These are phyloP conservation scores for Penicillium subrubescens DNA, from an alignment of 495 filamentous ascomycete genomes.

Conservation along the genomic window DNA sequence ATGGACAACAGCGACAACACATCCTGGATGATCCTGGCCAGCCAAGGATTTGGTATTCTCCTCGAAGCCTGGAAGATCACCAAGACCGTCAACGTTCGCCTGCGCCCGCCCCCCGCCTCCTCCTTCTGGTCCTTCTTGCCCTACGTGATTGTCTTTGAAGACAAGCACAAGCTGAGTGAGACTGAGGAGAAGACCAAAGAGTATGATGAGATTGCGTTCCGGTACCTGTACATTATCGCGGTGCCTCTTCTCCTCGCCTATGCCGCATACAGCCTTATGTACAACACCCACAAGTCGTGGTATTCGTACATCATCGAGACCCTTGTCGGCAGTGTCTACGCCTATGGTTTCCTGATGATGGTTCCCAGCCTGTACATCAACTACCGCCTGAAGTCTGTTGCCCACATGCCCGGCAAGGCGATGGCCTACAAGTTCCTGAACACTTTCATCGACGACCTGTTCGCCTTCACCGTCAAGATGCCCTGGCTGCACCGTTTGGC, in stretches of 20 bases:
- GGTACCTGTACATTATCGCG: conserved; percentile 90
- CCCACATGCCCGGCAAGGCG: conserved; percentile 93
- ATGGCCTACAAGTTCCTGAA: conserved; percentile 97
- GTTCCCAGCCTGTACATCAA: conserved; percentile 97
- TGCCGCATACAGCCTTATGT: conserved; percentile 84
- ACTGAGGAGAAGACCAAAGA: conserved; percentile 98
- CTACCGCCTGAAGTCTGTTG: conserved; percentile 93
- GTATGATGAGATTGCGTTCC: conserved; percentile 96
- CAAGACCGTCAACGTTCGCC: conserved; percentile 89
- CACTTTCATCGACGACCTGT: conserved; percentile 83
- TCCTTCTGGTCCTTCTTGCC: conserved; percentile 73
- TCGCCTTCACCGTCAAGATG: conserved; percentile 99
- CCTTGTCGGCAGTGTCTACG: conserved; percentile 93
- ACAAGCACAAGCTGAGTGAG: conserved; percentile 93
- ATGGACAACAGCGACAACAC: conserved; percentile 97
- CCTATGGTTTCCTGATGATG: conserved; percentile 99
- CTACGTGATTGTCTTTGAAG: conserved; percentile 85
- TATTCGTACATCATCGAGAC: conserved; percentile 92
- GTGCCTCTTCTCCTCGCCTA: conserved; percentile 88
- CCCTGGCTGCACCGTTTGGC: conserved; percentile 92
- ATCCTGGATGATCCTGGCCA: conserved; percentile 96
- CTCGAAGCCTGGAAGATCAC: conserved; percentile 99
- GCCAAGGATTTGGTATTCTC: conserved; percentile 89
- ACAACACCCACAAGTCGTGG: conserved; percentile 97
- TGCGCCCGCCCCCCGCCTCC: conserved; percentile 66